Base-by-base conservation (phyloP, 805 yeast species). In the Saturnispora diversa region DNA sequence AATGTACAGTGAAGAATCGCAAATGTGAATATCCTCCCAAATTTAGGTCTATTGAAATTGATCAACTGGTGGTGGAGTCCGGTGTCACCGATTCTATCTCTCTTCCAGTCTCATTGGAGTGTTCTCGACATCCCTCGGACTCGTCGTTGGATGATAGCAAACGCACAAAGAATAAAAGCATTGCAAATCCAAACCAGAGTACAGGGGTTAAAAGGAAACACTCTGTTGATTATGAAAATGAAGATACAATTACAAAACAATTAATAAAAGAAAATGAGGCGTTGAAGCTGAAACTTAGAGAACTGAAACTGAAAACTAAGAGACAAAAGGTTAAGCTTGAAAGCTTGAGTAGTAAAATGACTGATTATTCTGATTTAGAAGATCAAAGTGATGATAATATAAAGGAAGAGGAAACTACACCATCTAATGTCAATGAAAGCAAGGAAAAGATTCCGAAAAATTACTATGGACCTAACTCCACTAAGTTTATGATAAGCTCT, bases 381-480 rank as follows among this genome's bases (percentile, higher is more conserved):
- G 35, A 40, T n/a, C 27, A 40, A 12, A 36, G 31, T 15, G 51
- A 44, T 31, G 52, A 44, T 23, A 44, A 45, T 32, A 37, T 39
- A 13, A 37, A 33, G 13, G 34, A 41, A 3, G 20, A 25, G 21
- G 42, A 40, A 13, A 30, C 23, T 23, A 7, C 20, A 3, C 9
- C 7, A 6, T 7, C 23, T 17, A 17, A 24, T 22, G 34, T 28
- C 6, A 41, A 39, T 39, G 16, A 39, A 29, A 21, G 39, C 42
- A 3, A n/a, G n/a, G n/a, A n/a, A n/a, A n/a, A n/a, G n/a, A n/a
- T n/a, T n/a, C 68, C 63, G 46, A 62, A 66, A 23, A 69, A 68
- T 42, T 72, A 66, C 46, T 72, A 69, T 49, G 76, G 76, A 0
- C 76, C 77, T 1, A 70, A 65, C 44, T 68, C 73, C n/a, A 62